A percentile compares a stretch with the other conserved stretches of the same genome.
Evolutionary conservation across 2,329 filamentous ascomycete genomes (phyloP).

Genomic region (Exophiala xenobiotica): DNA sequence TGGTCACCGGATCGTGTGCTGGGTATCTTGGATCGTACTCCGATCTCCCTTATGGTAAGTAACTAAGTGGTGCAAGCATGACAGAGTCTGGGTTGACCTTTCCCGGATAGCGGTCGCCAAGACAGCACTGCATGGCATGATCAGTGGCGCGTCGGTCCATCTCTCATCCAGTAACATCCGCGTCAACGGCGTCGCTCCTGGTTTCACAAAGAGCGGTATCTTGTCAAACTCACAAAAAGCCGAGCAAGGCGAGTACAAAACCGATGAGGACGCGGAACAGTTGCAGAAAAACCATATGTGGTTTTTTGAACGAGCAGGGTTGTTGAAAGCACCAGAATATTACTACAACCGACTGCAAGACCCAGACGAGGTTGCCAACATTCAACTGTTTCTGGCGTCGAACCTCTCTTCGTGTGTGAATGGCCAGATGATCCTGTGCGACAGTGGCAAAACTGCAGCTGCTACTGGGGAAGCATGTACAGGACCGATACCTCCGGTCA

Average conservation of each 20-base stretch:
- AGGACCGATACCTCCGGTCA: conserved; percentile 9
- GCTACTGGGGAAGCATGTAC: conserved; percentile 18
- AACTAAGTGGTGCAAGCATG: neutral
- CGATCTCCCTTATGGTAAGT: conserved; percentile 19
- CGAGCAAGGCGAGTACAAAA: conserved; percentile 12
- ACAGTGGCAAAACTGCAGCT: conserved; percentile 18
- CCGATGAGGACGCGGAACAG: neutral
- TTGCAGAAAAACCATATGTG: conserved; percentile 12
- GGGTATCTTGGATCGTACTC: conserved; percentile 11
- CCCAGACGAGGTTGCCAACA: conserved; percentile 14
- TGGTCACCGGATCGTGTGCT: conserved; percentile 14
- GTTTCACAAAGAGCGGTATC: conserved; percentile 16
- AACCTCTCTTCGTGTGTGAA: conserved; percentile 11
- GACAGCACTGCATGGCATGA: conserved; percentile 10
- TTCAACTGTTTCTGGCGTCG: conserved; percentile 37
- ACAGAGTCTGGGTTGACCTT: neutral
- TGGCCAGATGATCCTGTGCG: conserved; percentile 14
- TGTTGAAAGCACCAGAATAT: conserved; percentile 7
- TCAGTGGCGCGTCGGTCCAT: conserved; percentile 8
- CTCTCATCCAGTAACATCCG: conserved; percentile 20
- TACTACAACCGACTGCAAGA: conserved; percentile 19
- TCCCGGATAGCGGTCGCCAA: conserved; percentile 11
- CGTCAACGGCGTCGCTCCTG: conserved; percentile 17
- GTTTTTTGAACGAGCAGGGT: conserved; percentile 15
- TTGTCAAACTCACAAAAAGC: conserved; percentile 9